A percentile compares a stretch with the other conserved stretches of the same genome.
Conservation (phyloP, 2,329 filamentous ascomycete species). For the Fusarium buxicola region DNA sequence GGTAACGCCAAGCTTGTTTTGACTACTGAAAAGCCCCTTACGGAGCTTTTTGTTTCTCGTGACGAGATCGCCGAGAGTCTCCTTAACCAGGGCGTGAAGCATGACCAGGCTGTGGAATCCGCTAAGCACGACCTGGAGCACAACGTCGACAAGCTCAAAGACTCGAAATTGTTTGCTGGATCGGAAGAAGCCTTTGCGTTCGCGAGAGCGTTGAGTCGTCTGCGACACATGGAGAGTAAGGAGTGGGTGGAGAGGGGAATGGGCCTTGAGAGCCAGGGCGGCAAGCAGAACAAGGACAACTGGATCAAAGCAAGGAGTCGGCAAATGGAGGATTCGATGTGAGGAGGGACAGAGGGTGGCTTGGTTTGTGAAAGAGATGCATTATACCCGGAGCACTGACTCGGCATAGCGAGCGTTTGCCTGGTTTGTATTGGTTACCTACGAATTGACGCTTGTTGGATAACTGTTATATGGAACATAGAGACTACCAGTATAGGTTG, state of each 20-base stretch:
- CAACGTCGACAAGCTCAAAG: constrained; percentile 86
- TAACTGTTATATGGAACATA: constrained; percentile 17
- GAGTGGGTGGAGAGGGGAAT: constrained; percentile 93
- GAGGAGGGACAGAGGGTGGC: constrained; percentile 31
- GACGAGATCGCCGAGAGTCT: constrained; percentile 72
- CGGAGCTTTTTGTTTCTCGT: constrained; percentile 84
- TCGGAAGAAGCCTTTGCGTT: constrained; percentile 98
- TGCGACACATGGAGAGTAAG: constrained; percentile 92
- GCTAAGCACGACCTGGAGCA: constrained; percentile 90
- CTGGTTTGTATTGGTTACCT: constrained; percentile 41
- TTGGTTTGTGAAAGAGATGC: constrained; percentile 30
- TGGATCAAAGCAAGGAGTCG: constrained; percentile 74
- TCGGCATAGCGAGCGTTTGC: constrained; percentile 45
- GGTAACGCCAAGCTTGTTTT: constrained; percentile 92
- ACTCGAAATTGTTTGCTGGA: constrained; percentile 87
- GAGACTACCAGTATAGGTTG: constrained; percentile 18
- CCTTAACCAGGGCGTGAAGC: constrained; percentile 60
- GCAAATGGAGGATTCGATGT: constrained; percentile 77
- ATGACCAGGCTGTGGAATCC: constrained; percentile 65
- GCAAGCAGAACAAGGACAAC: constrained; percentile 72
- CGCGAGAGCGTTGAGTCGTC: constrained; percentile 83
- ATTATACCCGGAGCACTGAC: constrained; percentile 47
- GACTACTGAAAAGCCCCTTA: constrained; percentile 86
- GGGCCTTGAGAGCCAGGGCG: constrained; percentile 72
- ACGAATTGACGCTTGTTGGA: constrained; percentile 28